Evolutionary conservation across 2,329 filamentous ascomycete species (phyloP), one percentile per base, ranked within the genome.

Genomic region (Colletotrichum camelliae): DNA sequence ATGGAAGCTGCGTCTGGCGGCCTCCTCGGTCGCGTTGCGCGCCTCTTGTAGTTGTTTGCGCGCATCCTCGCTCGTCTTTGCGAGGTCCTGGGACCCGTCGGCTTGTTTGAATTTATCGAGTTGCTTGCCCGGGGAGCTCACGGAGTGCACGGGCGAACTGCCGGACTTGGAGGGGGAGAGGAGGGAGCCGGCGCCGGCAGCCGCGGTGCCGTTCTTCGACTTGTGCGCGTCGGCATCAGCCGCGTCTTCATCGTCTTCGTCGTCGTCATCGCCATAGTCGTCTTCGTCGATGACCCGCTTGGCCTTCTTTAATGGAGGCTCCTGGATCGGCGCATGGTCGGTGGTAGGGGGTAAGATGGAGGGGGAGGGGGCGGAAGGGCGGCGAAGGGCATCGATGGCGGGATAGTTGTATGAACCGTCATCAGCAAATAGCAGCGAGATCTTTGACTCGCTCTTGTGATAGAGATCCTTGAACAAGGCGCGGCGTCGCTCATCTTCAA

Each of bases 11-110:
- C 93, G 92, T 86, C 96, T 96, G 58, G 95, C 97, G 67, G 94
- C 94, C 81, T 98, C 95, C 81, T 98, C 96, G 64, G 95, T 96
- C 35, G 94, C 95, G 83, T 94, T 96, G 83, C 97, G 97, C 79
- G 95, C 95, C 82, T 98, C 95, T 84, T 98, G 96, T 78, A 98
- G 86, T 84, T 96, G 95, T 86, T 98, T 98, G 81, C 97, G 95
- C 84, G 95, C 94, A 88, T 98, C 95, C 82, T 98, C 96, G 9
- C 93, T 93, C 29, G 93, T 91, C 83, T 95, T 95, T 71, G 91
- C 87, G 85, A 88, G 89, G 80, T 91, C 82, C 78, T 88, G 88
- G 43, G 85, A 85, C 10, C 80, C 81, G 62, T 88, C 88, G 67
- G 87, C 86, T 10, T 87, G 87, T 78, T 90, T 91, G 66, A 88